A percentile compares a stretch with the other conserved stretches of the same genome.
These are phyloP conservation scores for Parietaria judaica DNA, from an alignment of 306 rosid genomes.

Conservation along the genomic window DNA sequence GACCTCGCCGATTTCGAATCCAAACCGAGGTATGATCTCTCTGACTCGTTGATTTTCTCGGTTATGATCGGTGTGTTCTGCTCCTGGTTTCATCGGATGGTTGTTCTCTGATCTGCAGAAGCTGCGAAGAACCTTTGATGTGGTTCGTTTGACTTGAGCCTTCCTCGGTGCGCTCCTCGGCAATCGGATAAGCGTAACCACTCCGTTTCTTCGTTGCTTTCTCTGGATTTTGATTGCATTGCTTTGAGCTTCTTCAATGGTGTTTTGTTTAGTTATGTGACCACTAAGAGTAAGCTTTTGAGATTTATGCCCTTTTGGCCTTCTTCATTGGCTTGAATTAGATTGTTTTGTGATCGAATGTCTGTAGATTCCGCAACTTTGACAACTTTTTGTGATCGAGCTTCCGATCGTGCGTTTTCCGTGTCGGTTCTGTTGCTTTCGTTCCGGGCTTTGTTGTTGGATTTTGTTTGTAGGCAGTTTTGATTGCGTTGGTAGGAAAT, in stretches of 20 bases:
- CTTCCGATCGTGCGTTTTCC: slow-evolving; percentile 20
- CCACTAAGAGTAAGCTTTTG: too few species aligned
- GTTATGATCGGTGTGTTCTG: background rate
- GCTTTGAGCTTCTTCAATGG: too few species aligned
- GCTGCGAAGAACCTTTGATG: slow-evolving; percentile 30
- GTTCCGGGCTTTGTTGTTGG: background rate
- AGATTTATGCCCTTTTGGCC: too few species aligned
- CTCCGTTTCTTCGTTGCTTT: background rate
- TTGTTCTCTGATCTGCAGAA: slow-evolving; percentile 24
- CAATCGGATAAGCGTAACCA: background rate
- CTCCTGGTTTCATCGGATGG: background rate
- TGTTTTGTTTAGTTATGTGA: too few species aligned
- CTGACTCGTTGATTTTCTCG: background rate
- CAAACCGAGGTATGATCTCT: background rate
- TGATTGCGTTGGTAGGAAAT: background rate
- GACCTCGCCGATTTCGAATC: background rate
- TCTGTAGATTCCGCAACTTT: too few species aligned
- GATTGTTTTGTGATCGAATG: too few species aligned
- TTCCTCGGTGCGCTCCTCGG: slow-evolving; percentile 50
- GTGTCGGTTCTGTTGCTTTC: slow-evolving; percentile 16
- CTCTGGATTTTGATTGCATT: background rate
- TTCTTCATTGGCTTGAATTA: too few species aligned
- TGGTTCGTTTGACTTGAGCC: slow-evolving; percentile 41
- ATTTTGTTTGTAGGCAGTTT: background rate
- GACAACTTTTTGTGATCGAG: too few species aligned